Evolutionary conservation across 2,329 filamentous ascomycete species (phyloP), one percentile per base, ranked within the genome.

Genomic region (Sporothrix euskadiensis): DNA sequence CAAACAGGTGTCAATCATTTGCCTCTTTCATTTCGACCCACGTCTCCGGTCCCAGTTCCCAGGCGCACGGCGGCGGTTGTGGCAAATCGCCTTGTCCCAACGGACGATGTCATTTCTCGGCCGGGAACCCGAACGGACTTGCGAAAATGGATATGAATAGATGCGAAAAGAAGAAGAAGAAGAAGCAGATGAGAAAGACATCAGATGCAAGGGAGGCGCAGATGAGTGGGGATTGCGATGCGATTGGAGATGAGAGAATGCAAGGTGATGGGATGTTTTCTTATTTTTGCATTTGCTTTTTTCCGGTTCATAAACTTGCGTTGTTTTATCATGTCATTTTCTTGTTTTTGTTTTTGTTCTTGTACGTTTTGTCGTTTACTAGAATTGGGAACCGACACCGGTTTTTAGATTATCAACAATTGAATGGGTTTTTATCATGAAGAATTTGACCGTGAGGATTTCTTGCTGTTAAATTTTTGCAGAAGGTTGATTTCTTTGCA

Each of bases 161-260:
- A 14, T 9, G 4, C 44, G n/a, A 65, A 63, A 30, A 30, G 22
- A 26, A 26, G 26, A 26, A 26, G 26, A 26, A 26, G 1, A 26
- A 26, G 26, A 41, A 26, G 22, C 59, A n/a, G 65, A 52, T 10
- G 30, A 19, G 16, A 35, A 52, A 32, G 32, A 32, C 30, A 9
- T 49, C 14, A 26, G n/a, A 47, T 41, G 39, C 39, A 68, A 68
- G 41, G 63, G 22, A 47, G 41, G 52, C 35, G 63, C 41, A 10
- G 14, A 47, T 22, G 14, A 47, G 39, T 47, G 61, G 39, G 12
- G 39, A 47, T 47, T 1, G 5, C 5, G 63, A 32, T 49, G 41
- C n/a, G 39, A 30, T 16, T 49, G n/a, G 39, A 26, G 41, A 26
- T 52, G 61, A 54, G 59, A 72, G 9, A 66, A 66, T 56, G 57